Conservation (phyloP, 2,329 filamentous ascomycete genomes). For the Xylaria sp. region DNA sequence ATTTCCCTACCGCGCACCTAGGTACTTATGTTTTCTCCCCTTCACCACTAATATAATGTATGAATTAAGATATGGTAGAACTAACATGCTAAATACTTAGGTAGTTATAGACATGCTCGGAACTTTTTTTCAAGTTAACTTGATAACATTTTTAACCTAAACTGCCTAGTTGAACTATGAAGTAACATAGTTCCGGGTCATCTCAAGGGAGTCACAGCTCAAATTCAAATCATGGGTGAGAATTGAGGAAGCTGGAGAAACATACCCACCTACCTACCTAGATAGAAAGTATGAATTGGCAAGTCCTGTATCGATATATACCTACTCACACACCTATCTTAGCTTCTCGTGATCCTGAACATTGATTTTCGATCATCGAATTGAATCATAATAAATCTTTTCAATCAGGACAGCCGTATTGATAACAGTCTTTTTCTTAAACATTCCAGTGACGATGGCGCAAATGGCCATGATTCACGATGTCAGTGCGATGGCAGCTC, state of each 20-base stretch:
- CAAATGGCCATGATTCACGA: not conserved
- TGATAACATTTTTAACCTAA: not conserved
- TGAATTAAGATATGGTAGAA: not conserved
- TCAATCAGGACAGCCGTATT: conserved; percentile 5
- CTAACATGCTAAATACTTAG: not conserved
- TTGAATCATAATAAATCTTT: not conserved
- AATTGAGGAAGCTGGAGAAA: not conserved
- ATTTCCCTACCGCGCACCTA: no score
- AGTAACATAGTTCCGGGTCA: not conserved
- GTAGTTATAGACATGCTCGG: not conserved
- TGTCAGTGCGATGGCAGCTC: conserved; percentile 2
- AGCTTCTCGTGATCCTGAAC: not conserved
- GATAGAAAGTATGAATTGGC: not conserved
- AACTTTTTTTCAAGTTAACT: no score
- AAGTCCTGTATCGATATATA: conserved; percentile 2
- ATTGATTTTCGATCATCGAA: not conserved
- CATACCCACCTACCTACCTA: no score
- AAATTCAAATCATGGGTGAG: not conserved
- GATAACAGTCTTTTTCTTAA: conserved; percentile 1
- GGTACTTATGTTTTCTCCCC: no score
- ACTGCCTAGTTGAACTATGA: not conserved
- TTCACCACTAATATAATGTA: no score
- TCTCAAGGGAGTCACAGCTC: not conserved
- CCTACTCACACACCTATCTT: not conserved
- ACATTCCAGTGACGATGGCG: not conserved